Evolutionary conservation across 2,329 filamentous ascomycete species (phyloP).

Genomic region (Fusarium subglutinans): DNA sequence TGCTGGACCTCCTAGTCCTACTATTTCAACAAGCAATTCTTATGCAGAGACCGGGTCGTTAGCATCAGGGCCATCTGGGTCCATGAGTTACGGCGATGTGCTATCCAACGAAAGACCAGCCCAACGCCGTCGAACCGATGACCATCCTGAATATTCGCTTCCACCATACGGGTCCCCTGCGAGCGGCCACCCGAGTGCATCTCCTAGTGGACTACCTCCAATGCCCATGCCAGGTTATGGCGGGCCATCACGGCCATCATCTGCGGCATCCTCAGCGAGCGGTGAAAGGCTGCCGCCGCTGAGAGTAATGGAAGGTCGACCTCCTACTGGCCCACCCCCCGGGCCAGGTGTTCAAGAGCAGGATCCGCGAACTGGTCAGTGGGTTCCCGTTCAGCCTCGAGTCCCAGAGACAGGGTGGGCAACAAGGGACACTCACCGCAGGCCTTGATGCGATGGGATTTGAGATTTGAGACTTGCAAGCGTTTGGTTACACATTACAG

Average conservation of each 20-base stretch:
- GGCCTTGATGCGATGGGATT: slow-evolving; percentile 32
- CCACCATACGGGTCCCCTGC: slow-evolving; percentile 51
- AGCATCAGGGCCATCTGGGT: slow-evolving; percentile 39
- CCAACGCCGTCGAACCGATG: slow-evolving; percentile 59
- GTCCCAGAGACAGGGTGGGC: slow-evolving; percentile 51
- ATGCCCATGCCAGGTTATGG: slow-evolving; percentile 53
- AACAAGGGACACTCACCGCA: slow-evolving; percentile 42
- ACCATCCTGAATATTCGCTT: slow-evolving; percentile 54
- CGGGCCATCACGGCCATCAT: slow-evolving; percentile 50
- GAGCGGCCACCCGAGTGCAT: slow-evolving; percentile 42
- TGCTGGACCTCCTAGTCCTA: slow-evolving; percentile 63
- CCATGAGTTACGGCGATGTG: slow-evolving; percentile 52
- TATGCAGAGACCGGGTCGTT: slow-evolving; percentile 52
- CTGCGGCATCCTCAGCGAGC: slow-evolving; percentile 49
- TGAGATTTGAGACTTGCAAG: slow-evolving; percentile 5
- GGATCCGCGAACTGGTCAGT: slow-evolving; percentile 50
- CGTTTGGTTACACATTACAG: neutral
- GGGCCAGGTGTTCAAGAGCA: slow-evolving; percentile 47
- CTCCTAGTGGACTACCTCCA: slow-evolving; percentile 53
- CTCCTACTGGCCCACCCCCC: slow-evolving; percentile 33
- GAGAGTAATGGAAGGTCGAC: slow-evolving; percentile 54
- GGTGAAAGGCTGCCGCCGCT: slow-evolving; percentile 60
- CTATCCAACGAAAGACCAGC: slow-evolving; percentile 57
- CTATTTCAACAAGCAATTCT: slow-evolving; percentile 48
- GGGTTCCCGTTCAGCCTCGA: slow-evolving; percentile 46